These are phyloP conservation scores for Leishmania amazonensis DNA, from an alignment of 208 protist genomes.

Conservation along the genomic window DNA sequence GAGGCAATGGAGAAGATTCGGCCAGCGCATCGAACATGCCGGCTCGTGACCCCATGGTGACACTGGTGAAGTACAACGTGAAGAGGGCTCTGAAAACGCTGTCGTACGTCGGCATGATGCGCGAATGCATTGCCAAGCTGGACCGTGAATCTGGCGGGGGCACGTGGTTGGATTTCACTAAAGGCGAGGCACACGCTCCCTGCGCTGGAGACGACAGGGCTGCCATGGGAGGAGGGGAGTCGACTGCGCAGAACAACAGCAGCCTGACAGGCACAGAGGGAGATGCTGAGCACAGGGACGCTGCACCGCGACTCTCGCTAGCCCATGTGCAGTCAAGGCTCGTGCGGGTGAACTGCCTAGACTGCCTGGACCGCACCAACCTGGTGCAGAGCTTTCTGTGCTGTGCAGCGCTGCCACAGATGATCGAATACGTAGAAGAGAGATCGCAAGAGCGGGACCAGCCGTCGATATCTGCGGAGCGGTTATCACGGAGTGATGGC, in stretches of 20 bases:
- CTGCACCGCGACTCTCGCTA: constrained; percentile 10
- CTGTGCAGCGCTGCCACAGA: constrained; percentile 41
- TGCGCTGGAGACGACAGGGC: neutral
- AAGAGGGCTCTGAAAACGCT: constrained; percentile 45
- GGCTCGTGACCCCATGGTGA: constrained; percentile 6
- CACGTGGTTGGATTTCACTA: constrained; percentile 38
- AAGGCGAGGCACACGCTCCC: constrained; percentile 6
- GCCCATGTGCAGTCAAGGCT: constrained; percentile 18
- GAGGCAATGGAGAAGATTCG: neutral
- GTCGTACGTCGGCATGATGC: constrained; percentile 41
- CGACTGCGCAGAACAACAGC: neutral
- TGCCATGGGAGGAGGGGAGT: neutral
- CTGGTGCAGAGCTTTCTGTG: constrained; percentile 64
- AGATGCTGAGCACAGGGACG: neutral
- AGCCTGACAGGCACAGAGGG: neutral
- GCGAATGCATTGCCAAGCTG: constrained; percentile 24
- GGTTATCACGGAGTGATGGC: neutral
- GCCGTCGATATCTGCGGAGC: neutral
- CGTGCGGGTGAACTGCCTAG: constrained; percentile 80
- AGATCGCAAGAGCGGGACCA: neutral
- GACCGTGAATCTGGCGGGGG: neutral
- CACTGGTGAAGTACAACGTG: constrained; percentile 62
- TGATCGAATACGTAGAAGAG: constrained; percentile 52
- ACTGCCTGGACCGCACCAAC: constrained; percentile 88
- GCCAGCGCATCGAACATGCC: neutral